Evolutionary conservation across 192 early-diverging fungal genomes (phyloP), one percentile per base, ranked within the genome.

Genomic region (Coemansia sp.): DNA sequence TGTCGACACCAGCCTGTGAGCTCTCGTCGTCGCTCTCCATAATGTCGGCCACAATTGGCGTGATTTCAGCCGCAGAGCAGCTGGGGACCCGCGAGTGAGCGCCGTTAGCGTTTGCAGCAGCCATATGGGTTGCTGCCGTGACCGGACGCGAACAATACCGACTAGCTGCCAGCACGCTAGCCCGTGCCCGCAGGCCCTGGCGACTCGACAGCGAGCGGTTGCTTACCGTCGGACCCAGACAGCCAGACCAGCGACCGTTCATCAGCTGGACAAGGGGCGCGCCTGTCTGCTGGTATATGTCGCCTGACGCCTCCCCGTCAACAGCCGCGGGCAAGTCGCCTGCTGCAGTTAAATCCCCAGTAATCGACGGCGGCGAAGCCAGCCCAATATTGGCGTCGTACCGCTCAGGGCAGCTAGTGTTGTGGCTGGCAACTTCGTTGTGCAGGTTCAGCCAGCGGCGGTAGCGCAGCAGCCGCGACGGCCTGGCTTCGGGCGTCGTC

Each of bases 171-270:
- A 61, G 53, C 24, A 52, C 66, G 47, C 66, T 68, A 19, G 69
- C 48, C 37, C 59, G 64, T 23, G 64, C 60, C 16, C 51, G 41
- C 51, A 59, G 65, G 12, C 57, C 61, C 18, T 57, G 53, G 23
- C 68, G 59, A 57, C 68, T 59, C 55, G 67, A 56, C 67, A 69
- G 67, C 60, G 67, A 69, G 51, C 65, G 64, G 61, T 61, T 67
- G 71, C 59, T 61, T 16, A 73, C 47, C 41, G 71, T 61, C 54
- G 65, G 71, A 20, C 59, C 61, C 56, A 73, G 49, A 26, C 64
- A 66, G 9, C 70, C 70, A 1, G 53, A 49, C 70, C 70, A 73
- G 10, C 70, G 64, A 14, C 54, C 54, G 49, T 66, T 65, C 70
- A 73, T 66, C 10, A 61, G 58, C 47, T 73, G 64, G n/a, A 62